A percentile compares a stretch with the other conserved stretches of the same genome.
These are phyloP conservation scores for Suillus americanus DNA, from an alignment of 768 basidiomycete genomes.

Conservation along the genomic window DNA sequence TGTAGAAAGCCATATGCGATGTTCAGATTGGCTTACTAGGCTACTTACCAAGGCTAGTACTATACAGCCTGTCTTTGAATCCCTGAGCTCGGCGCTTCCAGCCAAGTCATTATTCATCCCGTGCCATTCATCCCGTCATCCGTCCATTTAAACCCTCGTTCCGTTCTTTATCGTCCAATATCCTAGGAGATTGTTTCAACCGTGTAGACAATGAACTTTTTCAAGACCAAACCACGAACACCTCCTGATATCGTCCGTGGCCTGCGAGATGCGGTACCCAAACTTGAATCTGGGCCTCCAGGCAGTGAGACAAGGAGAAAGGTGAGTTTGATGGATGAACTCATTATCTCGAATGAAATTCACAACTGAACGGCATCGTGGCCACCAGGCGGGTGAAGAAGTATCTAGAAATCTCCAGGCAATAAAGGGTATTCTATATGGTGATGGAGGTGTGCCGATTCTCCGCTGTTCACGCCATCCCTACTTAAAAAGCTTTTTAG, in stretches of 20 bases:
- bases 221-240: slow-evolving; percentile 86
- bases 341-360: background rate
- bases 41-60: background rate
- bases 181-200: slow-evolving; percentile 4
- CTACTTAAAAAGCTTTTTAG: slow-evolving; percentile 34
- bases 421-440: slow-evolving; percentile 84
- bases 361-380: slow-evolving; percentile 2
- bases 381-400: slow-evolving; percentile 78
- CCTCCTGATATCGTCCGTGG: slow-evolving; percentile 86
- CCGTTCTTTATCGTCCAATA: background rate
- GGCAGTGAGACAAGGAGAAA: slow-evolving; percentile 78
- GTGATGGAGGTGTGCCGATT: slow-evolving; percentile 72
- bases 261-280: slow-evolving; percentile 75
- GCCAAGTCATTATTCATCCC: background rate
- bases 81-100: background rate
- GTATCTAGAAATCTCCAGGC: slow-evolving; percentile 87
- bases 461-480: slow-evolving; percentile 3
- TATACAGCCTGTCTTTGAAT: slow-evolving; percentile 8
- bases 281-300: slow-evolving; percentile 70
- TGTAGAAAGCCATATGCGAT: background rate
- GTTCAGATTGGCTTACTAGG: slow-evolving; percentile 5
- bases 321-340: slow-evolving; percentile 43
- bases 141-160: background rate
- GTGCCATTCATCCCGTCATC: slow-evolving; percentile 4
- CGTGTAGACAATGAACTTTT: slow-evolving; percentile 76